phyloP scores from a whole-genome alignment of 306 rosid species.

The Gleditsia sinensis region DNA sequence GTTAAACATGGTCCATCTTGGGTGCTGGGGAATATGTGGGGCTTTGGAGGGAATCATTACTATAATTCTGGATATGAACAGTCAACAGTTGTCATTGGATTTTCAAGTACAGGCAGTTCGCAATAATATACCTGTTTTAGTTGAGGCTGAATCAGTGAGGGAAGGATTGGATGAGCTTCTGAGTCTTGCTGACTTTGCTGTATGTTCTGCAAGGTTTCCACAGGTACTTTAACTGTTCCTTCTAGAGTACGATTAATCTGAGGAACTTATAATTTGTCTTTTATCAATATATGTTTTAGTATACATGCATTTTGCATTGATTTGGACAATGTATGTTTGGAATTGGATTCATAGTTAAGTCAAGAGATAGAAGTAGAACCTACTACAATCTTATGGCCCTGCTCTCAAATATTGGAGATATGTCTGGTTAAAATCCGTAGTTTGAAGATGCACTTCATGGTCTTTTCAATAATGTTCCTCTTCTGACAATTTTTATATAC shows the following conservation, averaged over 20 bases:
- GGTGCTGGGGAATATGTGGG: slow-evolving; percentile 18
- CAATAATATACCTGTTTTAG: slow-evolving; percentile 66
- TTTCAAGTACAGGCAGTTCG: slow-evolving; percentile 64
- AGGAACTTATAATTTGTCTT: slow-evolving; percentile 25
- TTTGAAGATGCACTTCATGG: slow-evolving; percentile 22
- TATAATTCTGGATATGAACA: slow-evolving; percentile 22
- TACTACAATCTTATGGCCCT: not conserved
- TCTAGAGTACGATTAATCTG: not conserved
- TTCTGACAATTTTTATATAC: slow-evolving; percentile 1
- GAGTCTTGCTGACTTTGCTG: slow-evolving; percentile 66
- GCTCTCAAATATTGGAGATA: not conserved
- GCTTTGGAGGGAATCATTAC: not conserved
- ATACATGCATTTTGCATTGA: slow-evolving; percentile 8
- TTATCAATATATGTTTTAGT: slow-evolving; percentile 19
- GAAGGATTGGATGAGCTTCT: slow-evolving; percentile 86
- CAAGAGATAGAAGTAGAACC: not conserved
- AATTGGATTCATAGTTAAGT: slow-evolving; percentile 3
- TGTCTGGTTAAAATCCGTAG: slow-evolving; percentile 21
- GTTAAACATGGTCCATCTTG: not conserved
- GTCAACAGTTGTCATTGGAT: slow-evolving; percentile 36
- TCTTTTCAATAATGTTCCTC: slow-evolving; percentile 23
- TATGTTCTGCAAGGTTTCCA: slow-evolving; percentile 83
- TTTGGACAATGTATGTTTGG: slow-evolving; percentile 20
- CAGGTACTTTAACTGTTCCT: slow-evolving; percentile 53
- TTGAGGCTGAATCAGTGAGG: slow-evolving; percentile 77